Evolutionary conservation across 2,329 filamentous ascomycete species (phyloP), one percentile per base, ranked within the genome.

Genomic region (Clonostachys rhizophaga): DNA sequence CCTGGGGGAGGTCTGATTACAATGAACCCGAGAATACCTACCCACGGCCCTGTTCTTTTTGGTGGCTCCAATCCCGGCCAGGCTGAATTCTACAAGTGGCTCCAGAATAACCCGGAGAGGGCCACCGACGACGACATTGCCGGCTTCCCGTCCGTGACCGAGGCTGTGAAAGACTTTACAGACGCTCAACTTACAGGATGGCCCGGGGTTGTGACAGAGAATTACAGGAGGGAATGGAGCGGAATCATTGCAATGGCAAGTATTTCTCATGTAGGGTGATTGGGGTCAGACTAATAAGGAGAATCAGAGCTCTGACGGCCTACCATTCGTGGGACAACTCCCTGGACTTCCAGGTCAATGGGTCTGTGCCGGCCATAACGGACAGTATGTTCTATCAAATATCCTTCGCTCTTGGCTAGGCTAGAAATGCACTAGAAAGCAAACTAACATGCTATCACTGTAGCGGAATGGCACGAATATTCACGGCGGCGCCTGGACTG

Each of bases 391-490:
- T 40, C 42, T 11, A 16, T n/a, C 18, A 18, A 36, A 42, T 42
- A 8, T 40, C 37, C 24, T 30, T 30, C 24, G 24, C 24, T 3
- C 24, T 40, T 40, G 2, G 14, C 36, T 8, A 7, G 12, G 20
- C n/a, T n/a, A n/a, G n/a, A n/a, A n/a, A n/a, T n/a, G n/a, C n/a
- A n/a, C n/a, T n/a, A n/a, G n/a, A n/a, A n/a, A n/a, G n/a, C n/a
- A n/a, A n/a, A n/a, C n/a, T n/a, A n/a, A n/a, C n/a, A n/a, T n/a
- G n/a, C n/a, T n/a, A n/a, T n/a, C n/a, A n/a, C n/a, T 42, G 14
- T 9, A 50, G 50, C 37, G 50, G 50, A 7, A 52, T 52, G 50
- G 48, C 50, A 8, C 48, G 50, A 8, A 52, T 44, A 18, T 52
- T 52, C 18, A 52, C 50, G 1, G 50, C 50, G 9, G 50, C 48